Evolutionary conservation across 108 stramenopile species (phyloP).

Genomic region (Cyclostephanos tholiformis): DNA sequence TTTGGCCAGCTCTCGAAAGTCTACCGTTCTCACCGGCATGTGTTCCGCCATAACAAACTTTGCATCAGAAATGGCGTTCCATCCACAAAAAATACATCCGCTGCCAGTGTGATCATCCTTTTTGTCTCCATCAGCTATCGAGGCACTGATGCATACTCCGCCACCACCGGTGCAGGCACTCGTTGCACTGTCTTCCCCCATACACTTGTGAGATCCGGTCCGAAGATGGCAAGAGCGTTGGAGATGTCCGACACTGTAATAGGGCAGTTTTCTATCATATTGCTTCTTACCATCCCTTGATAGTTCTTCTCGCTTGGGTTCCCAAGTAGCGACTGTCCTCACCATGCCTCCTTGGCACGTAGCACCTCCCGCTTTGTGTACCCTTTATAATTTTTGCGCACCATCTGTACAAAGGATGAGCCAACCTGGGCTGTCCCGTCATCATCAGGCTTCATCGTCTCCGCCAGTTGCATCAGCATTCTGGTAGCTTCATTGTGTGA

Average conservation of each 20-base stretch:
- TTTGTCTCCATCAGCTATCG: conserved; percentile 13
- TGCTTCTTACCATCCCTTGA: conserved; percentile 20
- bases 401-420: conserved; percentile 27
- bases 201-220: conserved; percentile 31
- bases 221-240: conserved; percentile 30
- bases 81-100: too few species aligned
- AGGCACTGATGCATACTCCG: conserved; percentile 26
- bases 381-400: neutral
- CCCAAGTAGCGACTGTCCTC: too few species aligned
- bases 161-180: conserved; percentile 17
- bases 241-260: conserved; percentile 20
- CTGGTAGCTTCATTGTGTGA: neutral
- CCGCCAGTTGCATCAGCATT: conserved; percentile 7
- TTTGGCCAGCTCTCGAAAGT: too few species aligned
- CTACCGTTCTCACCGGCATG: conserved; percentile 14
- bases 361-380: too few species aligned
- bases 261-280: conserved; percentile 30
- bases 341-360: too few species aligned
- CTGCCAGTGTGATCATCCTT: conserved; percentile 27
- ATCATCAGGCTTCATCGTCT: too few species aligned
- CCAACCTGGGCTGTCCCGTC: too few species aligned
- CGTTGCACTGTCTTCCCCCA: conserved; percentile 30
- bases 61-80: neutral
- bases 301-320: conserved; percentile 1
- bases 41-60: conserved; percentile 40